Conservation (phyloP, 2,329 filamentous ascomycete species). For the Phaeosphaeria sp. region DNA sequence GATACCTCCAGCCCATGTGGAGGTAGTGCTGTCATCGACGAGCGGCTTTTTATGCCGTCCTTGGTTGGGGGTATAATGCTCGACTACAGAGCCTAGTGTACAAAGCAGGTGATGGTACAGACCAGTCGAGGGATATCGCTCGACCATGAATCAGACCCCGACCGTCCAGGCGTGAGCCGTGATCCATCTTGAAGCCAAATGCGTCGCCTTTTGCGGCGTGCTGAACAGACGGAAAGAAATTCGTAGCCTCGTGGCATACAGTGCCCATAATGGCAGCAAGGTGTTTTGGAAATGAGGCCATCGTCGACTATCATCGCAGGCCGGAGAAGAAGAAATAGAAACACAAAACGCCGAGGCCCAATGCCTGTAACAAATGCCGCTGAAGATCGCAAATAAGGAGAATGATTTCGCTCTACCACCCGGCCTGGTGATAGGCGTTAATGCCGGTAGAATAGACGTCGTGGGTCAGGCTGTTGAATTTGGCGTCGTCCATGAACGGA, state of each 20-base stretch:
- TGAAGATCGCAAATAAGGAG: constrained; percentile 41
- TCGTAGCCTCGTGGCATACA: constrained; percentile 50
- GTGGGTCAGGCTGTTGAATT: not conserved
- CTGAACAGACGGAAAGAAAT: constrained; percentile 41
- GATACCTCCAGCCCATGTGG: constrained; percentile 37
- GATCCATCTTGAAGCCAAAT: constrained; percentile 39
- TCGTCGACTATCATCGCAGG: constrained; percentile 22
- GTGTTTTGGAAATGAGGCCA: constrained; percentile 43
- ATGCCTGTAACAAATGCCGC: constrained; percentile 47
- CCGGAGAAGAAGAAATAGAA: constrained; percentile 26
- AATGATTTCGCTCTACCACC: constrained; percentile 67
- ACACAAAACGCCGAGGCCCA: constrained; percentile 40
- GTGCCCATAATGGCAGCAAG: constrained; percentile 44
- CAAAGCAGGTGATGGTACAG: constrained; percentile 51
- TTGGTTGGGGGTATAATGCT: constrained; percentile 45
- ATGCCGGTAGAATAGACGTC: constrained; percentile 54
- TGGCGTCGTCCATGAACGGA: constrained; percentile 63
- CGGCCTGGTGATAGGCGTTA: constrained; percentile 84
- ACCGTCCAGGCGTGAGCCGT: constrained; percentile 47
- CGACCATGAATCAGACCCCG: constrained; percentile 27
- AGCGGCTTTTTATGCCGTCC: constrained; percentile 29
- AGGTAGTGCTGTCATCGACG: constrained; percentile 36
- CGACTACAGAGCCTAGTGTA: constrained; percentile 45
- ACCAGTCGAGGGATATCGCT: constrained; percentile 34
- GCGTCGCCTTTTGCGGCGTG: constrained; percentile 34